Percentiles rank a stretch among this genome's conserved stretches.
phyloP scores from a whole-genome alignment of 129 eudicot species.

The Escallonia herrerae region DNA sequence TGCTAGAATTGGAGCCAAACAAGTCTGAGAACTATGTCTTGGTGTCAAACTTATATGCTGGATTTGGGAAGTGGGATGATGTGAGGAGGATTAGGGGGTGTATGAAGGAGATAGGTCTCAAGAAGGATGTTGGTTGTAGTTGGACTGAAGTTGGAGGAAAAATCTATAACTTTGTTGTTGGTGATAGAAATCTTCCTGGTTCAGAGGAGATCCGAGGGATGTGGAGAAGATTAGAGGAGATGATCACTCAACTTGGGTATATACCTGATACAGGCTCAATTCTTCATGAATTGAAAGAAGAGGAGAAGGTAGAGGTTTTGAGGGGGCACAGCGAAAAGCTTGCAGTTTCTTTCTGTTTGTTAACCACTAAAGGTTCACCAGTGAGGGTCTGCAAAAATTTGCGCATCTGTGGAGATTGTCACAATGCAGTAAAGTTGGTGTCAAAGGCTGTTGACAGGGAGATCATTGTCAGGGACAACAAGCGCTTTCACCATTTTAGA shows the following conservation, averaged over 20 bases:
- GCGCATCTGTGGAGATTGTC: conserved; percentile 43
- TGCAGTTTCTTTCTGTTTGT: conserved; percentile 29
- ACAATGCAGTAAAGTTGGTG: conserved; percentile 32
- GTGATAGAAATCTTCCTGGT: conserved; percentile 23
- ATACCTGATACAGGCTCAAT: conserved; percentile 34
- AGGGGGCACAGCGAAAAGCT: conserved; percentile 46
- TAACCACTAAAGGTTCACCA: conserved; percentile 15
- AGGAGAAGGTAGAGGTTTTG: conserved; percentile 30
- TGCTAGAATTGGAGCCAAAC: conserved; percentile 40
- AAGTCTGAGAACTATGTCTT: conserved; percentile 48
- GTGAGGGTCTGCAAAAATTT: conserved; percentile 35
- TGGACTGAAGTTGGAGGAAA: conserved; percentile 55
- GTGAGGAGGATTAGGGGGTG: conserved; percentile 38
- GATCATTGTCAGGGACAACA: conserved; percentile 31
- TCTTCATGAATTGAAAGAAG: conserved; percentile 38
- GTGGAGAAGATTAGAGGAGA: conserved; percentile 35
- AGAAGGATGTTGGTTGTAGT: conserved; percentile 47
- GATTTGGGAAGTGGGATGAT: conserved; percentile 46
- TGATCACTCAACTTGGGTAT: conserved; percentile 23
- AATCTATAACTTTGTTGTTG: conserved; percentile 39
- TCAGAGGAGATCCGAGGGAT: conserved; percentile 24
- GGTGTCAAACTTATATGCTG: conserved; percentile 50
- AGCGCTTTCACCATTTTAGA: conserved; percentile 38
- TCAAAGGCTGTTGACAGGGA: conserved; percentile 31
- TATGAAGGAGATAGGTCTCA: conserved; percentile 41